A percentile compares a stretch with the other conserved stretches of the same genome.
These are phyloP conservation scores for Xylariaceae sp. DNA, from an alignment of 2,329 filamentous ascomycete genomes.

Conservation along the genomic window DNA sequence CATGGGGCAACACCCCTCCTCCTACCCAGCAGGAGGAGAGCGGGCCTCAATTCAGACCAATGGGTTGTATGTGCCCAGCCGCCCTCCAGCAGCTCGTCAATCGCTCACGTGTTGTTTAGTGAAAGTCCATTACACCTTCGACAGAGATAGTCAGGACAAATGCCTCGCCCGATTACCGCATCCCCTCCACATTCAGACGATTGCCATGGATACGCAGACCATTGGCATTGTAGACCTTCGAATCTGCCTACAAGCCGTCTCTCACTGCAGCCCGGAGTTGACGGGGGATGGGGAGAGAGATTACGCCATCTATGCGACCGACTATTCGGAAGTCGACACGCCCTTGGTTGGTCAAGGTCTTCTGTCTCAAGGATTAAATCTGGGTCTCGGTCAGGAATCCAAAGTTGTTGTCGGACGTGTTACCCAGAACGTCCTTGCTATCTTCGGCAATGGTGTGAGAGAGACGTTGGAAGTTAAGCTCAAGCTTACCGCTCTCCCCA, in stretches of 20 bases:
- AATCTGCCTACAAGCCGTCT: conserved; percentile 80
- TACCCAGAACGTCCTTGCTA: conserved; percentile 75
- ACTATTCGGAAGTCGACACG: conserved; percentile 91
- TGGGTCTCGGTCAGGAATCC: conserved; percentile 37
- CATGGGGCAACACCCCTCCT: conserved; percentile 21
- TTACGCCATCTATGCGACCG: conserved; percentile 95
- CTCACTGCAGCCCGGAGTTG: conserved; percentile 78
- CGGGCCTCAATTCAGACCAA: conserved; percentile 57
- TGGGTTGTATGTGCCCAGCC: conserved; percentile 55
- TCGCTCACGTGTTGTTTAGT: conserved; percentile 50
- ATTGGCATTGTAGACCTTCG: conserved; percentile 87
- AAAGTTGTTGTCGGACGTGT: conserved; percentile 86
- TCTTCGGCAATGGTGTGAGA: conserved; percentile 77
- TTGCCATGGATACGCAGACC: conserved; percentile 73
- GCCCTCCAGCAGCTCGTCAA: conserved; percentile 1
- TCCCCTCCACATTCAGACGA: conserved; percentile 72
- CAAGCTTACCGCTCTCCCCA: conserved; percentile 74
- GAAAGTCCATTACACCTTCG: conserved; percentile 96
- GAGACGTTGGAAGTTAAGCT: conserved; percentile 93
- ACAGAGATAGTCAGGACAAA: conserved; percentile 80
- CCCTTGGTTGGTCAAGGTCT: conserved; percentile 94
- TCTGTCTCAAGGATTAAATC: conserved; percentile 75
- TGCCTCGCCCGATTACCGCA: conserved; percentile 85
- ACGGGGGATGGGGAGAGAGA: conserved; percentile 68
- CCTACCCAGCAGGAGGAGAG: conserved; percentile 34